Evolutionary conservation across 805 yeast genomes (phyloP).

Genomic region (Saccharomycodes ludwigii): DNA sequence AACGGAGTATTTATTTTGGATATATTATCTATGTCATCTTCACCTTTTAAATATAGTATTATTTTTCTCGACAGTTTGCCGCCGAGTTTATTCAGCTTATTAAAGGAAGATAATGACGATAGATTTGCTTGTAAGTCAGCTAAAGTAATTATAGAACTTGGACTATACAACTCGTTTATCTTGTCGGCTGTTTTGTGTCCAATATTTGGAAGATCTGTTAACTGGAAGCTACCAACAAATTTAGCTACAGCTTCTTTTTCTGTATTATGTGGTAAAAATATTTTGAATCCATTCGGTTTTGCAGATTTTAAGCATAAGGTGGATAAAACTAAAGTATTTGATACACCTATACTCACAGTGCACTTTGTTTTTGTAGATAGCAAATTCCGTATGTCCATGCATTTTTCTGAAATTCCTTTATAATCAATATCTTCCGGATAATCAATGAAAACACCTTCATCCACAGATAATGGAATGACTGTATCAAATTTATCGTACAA

Average conservation of each 20-base stretch:
- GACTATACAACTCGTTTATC: slow-evolving; percentile 25
- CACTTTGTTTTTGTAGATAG: slow-evolving; percentile 41
- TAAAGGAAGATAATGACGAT: slow-evolving; percentile 13
- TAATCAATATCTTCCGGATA: slow-evolving; percentile 11
- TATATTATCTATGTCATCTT: slow-evolving; percentile 45
- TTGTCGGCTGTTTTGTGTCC: slow-evolving; percentile 41
- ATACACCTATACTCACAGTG: slow-evolving; percentile 70
- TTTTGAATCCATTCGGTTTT: slow-evolving; percentile 62
- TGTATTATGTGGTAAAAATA: slow-evolving; percentile 20
- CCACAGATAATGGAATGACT: slow-evolving; percentile 78
- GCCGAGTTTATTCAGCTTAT: slow-evolving; percentile 45
- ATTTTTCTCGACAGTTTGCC: slow-evolving; percentile 57
- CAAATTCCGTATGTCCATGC: slow-evolving; percentile 20
- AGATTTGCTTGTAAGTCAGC: slow-evolving; percentile 25
- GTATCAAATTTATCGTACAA: slow-evolving; percentile 29
- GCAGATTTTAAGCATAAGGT: slow-evolving; percentile 61
- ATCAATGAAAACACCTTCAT: slow-evolving; percentile 56
- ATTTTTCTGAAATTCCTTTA: slow-evolving; percentile 17
- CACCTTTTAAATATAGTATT: slow-evolving; percentile 48
- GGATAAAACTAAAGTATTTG: slow-evolving; percentile 62
- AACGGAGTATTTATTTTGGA: slow-evolving; percentile 37
- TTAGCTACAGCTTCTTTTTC: slow-evolving; percentile 25
- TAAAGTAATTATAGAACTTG: too few species aligned
- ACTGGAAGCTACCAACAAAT: slow-evolving; percentile 17
- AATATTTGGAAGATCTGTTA: slow-evolving; percentile 46